phyloP scores from a whole-genome alignment of 768 basidiomycete genomes.

The Mycena albidolilacea region DNA sequence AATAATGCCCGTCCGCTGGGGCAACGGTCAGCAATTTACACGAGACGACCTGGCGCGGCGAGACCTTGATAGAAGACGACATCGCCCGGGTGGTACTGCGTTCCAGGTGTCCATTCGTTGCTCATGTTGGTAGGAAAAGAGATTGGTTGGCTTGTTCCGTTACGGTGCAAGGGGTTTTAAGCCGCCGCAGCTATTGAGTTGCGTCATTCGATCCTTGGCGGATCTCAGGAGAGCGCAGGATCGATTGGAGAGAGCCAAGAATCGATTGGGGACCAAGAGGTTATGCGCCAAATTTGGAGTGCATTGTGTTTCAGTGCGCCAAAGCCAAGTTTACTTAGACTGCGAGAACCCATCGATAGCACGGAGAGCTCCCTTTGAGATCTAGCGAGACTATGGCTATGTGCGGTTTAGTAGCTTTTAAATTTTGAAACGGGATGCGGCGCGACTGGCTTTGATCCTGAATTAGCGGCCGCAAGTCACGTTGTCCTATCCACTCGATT shows the following conservation, averaged over 20 bases:
- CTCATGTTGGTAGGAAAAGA: conserved; percentile 53
- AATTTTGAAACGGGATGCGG: not conserved
- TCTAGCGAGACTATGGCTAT: conserved; percentile 26
- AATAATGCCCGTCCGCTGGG: conserved; percentile 59
- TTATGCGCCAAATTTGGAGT: too few species aligned
- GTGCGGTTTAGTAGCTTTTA: not conserved
- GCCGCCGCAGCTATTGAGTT: not conserved
- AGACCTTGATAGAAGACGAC: conserved; percentile 72
- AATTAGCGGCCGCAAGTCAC: conserved; percentile 3
- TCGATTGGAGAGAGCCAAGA: conserved; percentile 14
- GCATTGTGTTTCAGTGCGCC: not conserved
- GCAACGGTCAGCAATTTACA: not conserved
- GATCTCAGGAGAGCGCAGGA: not conserved
- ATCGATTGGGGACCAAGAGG: not conserved
- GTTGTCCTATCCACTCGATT: not conserved
- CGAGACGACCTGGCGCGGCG: conserved; percentile 13
- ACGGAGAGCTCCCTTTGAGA: not conserved
- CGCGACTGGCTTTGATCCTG: not conserved
- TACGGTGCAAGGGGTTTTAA: conserved; percentile 10
- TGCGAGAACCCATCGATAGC: conserved; percentile 19
- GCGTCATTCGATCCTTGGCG: conserved; percentile 14
- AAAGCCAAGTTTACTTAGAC: not conserved
- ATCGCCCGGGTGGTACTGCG: conserved; percentile 67
- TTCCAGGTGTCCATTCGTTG: conserved; percentile 73
- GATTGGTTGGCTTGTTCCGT: not conserved